Percentiles rank a stretch among this genome's conserved stretches.
phyloP scores from a whole-genome alignment of 805 yeast genomes.

The Scheffersomyces amazonensis region DNA sequence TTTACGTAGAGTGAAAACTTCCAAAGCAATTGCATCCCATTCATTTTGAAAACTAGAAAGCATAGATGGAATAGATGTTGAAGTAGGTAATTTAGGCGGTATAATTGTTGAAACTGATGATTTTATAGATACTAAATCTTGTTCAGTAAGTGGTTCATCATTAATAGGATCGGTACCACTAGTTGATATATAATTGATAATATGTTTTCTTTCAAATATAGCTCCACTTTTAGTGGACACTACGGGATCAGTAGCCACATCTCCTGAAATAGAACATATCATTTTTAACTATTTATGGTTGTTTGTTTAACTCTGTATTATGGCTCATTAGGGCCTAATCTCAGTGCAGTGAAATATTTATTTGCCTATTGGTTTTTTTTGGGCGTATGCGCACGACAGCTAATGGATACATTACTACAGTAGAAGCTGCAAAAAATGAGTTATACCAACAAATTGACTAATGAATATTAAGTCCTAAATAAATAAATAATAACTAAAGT shows the following conservation, averaged over 20 bases:
- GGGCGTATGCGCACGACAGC: no score
- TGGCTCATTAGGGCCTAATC: no score
- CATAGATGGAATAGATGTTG: conserved; percentile 74
- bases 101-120: conserved; percentile 16
- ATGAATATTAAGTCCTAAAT: no score
- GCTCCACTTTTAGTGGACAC: conserved; percentile 69
- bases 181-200: conserved; percentile 60
- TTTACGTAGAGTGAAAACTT: conserved; percentile 71
- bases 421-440: no score
- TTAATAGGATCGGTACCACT: conserved; percentile 75
- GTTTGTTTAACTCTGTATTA: no score
- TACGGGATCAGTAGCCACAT: conserved; percentile 67
- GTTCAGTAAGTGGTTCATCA: conserved; percentile 54
- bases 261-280: conserved; percentile 56
- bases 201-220: conserved; percentile 62
- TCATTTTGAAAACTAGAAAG: conserved; percentile 77
- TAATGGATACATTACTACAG: no score
- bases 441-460: no score
- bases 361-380: no score
- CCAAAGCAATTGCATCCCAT: conserved; percentile 86
- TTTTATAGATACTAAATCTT: conserved; percentile 52
- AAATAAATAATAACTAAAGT: no score
- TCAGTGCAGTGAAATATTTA: no score
- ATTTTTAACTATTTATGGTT: conserved; percentile 3
- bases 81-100: conserved; percentile 44